Evolutionary conservation across 2,329 filamentous ascomycete species (phyloP).

Genomic region (Aspergillus pseudonomiae): DNA sequence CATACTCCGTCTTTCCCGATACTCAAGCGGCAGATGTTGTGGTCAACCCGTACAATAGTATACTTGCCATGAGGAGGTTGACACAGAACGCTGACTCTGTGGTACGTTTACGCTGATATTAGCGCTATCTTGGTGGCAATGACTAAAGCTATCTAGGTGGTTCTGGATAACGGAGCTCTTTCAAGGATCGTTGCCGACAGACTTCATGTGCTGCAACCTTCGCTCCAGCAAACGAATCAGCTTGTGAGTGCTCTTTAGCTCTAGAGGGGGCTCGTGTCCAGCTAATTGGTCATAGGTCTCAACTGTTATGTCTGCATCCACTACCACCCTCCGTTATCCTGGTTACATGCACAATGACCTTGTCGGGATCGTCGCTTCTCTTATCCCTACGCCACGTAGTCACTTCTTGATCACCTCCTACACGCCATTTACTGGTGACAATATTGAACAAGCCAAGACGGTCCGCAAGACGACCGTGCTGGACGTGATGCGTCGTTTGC

Average conservation of each 20-base stretch:
- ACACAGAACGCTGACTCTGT: slow-evolving; percentile 98
- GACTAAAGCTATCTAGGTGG: slow-evolving; percentile 57
- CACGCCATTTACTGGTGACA: slow-evolving; percentile 95
- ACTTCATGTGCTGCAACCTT: slow-evolving; percentile 91
- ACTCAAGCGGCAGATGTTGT: slow-evolving; percentile 90
- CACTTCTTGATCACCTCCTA: slow-evolving; percentile 99
- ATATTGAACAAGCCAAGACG: slow-evolving; percentile 94
- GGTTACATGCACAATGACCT: slow-evolving; percentile 99
- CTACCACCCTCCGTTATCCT: slow-evolving; percentile 92
- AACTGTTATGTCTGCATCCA: slow-evolving; percentile 98
- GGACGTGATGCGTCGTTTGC: slow-evolving; percentile 91
- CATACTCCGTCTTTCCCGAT: slow-evolving; percentile 97
- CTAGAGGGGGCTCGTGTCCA: neutral
- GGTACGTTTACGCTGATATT: slow-evolving; percentile 46
- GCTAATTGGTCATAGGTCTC: slow-evolving; percentile 61
- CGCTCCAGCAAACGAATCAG: slow-evolving; percentile 97
- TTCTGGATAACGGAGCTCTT: slow-evolving; percentile 92
- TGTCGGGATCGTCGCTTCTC: slow-evolving; percentile 90
- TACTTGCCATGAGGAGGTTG: slow-evolving; percentile 85
- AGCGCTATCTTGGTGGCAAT: neutral
- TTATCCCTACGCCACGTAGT: slow-evolving; percentile 94
- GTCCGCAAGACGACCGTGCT: slow-evolving; percentile 97
- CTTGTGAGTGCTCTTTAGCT: slow-evolving; percentile 57
- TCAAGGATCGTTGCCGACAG: slow-evolving; percentile 92
- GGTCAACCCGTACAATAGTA: slow-evolving; percentile 96